Percentiles rank a stretch among this genome's conserved stretches.
These are phyloP conservation scores for Suhomyces tanzawaensis DNA, from an alignment of 805 yeast species.

Conservation along the genomic window DNA sequence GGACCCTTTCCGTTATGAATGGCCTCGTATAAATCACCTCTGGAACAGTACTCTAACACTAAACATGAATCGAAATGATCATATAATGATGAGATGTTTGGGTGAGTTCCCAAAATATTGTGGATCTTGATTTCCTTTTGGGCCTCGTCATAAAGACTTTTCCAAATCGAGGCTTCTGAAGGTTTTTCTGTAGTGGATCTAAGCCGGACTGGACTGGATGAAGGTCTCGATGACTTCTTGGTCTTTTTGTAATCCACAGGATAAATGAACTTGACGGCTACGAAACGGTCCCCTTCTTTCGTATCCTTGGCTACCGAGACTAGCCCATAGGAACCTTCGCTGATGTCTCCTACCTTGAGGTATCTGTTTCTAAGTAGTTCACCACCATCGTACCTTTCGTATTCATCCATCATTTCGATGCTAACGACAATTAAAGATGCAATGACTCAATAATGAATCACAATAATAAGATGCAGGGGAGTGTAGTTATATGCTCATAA, in stretches of 20 bases:
- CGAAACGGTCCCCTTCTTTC: constrained; percentile 44
- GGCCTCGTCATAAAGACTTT: constrained; percentile 50
- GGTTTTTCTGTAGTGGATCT: constrained; percentile 11
- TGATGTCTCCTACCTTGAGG: constrained; percentile 66
- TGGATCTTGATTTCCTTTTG: constrained; percentile 67
- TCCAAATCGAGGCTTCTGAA: constrained; percentile 23
- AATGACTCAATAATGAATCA: no score
- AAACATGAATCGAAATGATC: constrained; percentile 54
- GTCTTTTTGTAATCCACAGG: constrained; percentile 46
- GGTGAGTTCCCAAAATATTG: constrained; percentile 52
- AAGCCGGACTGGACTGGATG: constrained; percentile 38
- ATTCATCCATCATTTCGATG: constrained; percentile 43
- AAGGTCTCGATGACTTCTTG: constrained; percentile 23
- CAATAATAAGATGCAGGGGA: no score
- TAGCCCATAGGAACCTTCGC: constrained; percentile 91
- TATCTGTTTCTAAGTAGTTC: constrained; percentile 60
- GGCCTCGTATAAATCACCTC: constrained; percentile 85
- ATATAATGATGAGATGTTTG: constrained; percentile 45
- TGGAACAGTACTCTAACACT: constrained; percentile 75
- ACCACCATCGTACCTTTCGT: constrained; percentile 38
- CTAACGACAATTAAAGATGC: no score
- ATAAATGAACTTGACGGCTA: constrained; percentile 83
- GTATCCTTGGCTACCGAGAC: constrained; percentile 85
- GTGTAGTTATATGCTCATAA: no score
- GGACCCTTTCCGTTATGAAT: constrained; percentile 67